phyloP scores from a whole-genome alignment of 805 yeast species.

The Metschnikowia sp. region DNA sequence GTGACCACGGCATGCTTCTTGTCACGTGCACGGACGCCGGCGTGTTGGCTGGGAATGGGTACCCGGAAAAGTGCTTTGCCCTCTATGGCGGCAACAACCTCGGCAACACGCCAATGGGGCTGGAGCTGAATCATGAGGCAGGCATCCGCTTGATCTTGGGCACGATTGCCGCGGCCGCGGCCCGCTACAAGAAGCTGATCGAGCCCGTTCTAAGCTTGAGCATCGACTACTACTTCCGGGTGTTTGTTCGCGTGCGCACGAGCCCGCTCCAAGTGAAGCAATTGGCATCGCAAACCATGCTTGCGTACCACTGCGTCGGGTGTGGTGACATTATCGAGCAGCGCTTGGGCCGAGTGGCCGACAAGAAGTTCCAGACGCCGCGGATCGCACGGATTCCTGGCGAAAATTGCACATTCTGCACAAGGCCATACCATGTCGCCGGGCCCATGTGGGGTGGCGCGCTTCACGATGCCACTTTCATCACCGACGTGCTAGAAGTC shows the following conservation, averaged over 20 bases:
- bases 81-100: conserved; percentile 90
- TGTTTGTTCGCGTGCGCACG: conserved; percentile 73
- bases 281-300: conserved; percentile 71
- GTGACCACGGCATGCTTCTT: conserved; percentile 78
- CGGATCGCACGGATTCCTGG: conserved; percentile 57
- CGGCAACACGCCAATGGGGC: conserved; percentile 48
- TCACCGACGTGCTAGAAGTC: conserved; percentile 58
- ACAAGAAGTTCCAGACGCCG: conserved; percentile 53
- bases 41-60: conserved; percentile 91
- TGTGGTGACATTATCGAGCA: conserved; percentile 75
- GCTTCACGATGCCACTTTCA: conserved; percentile 67
- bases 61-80: conserved; percentile 95
- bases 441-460: conserved; percentile 97
- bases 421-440: conserved; percentile 65
- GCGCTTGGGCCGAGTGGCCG: conserved; percentile 62
- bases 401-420: conserved; percentile 67
- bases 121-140: conserved; percentile 87
- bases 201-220: conserved; percentile 85
- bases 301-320: conserved; percentile 80
- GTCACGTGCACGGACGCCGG: conserved; percentile 97
- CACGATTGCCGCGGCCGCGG: conserved; percentile 77
- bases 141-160: conserved; percentile 83
- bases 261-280: conserved; percentile 82
- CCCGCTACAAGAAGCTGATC: conserved; percentile 79
- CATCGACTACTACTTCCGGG: conserved; percentile 88